Conservation (phyloP, 1,284 basidiomycete genomes). For the Takashimella koratensis region DNA sequence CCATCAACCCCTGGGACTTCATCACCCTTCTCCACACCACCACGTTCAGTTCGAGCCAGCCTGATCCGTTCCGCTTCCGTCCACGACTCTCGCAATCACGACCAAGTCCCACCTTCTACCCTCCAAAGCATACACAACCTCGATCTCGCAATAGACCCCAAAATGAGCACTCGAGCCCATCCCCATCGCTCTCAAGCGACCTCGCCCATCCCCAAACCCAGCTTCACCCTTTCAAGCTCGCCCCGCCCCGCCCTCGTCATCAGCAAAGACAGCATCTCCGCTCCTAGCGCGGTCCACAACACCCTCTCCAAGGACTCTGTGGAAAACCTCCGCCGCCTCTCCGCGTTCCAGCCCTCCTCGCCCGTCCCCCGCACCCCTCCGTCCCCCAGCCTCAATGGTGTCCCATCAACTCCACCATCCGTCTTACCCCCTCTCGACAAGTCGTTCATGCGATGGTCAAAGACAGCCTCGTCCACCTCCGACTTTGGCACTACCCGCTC, state of each 20-base stretch:
- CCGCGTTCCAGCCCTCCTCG: background rate
- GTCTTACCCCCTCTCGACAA: background rate
- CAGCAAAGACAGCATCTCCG: background rate
- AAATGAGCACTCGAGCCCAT: too few species aligned
- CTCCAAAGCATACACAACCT: too few species aligned
- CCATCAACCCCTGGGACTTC: background rate
- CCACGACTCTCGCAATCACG: too few species aligned
- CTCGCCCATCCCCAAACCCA: background rate
- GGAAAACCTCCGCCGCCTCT: background rate
- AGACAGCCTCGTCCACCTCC: background rate
- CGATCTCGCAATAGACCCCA: too few species aligned
- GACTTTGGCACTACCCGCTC: conserved; percentile 2
- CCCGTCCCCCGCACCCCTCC: background rate
- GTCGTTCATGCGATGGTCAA: conserved; percentile 5
- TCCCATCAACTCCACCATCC: conserved; percentile 1
- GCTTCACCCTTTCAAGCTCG: background rate
- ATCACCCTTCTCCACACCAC: background rate
- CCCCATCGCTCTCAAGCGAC: background rate
- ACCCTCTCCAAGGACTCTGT: background rate
- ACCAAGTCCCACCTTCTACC: too few species aligned
- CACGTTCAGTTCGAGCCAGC: too few species aligned
- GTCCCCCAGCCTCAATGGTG: background rate
- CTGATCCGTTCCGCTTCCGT: too few species aligned
- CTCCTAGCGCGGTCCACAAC: background rate
- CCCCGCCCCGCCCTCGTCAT: background rate